Evolutionary conservation across 352 stramenopile species (phyloP).

Genomic region (Phytophthora foliorum): DNA sequence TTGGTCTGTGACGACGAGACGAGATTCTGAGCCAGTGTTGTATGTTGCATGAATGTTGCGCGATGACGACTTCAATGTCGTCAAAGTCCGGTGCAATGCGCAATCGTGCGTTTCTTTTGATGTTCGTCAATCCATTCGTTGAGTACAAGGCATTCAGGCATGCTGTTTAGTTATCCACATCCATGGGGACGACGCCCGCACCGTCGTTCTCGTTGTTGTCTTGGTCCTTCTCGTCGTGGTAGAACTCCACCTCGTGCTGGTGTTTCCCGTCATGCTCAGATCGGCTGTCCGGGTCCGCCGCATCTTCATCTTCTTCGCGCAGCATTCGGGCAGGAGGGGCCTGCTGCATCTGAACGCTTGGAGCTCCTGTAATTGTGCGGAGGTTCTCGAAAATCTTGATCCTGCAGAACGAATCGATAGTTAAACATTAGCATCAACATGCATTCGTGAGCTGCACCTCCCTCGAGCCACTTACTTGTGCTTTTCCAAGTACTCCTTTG

Average conservation of each 20-base stretch:
- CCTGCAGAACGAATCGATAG: conserved; percentile 43
- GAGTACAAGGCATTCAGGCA: background rate
- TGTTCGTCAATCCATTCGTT: background rate
- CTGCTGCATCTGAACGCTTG: conserved; percentile 83
- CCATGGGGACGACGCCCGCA: conserved; percentile 70
- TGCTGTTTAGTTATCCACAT: conserved; percentile 51
- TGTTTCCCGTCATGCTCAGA: conserved; percentile 74
- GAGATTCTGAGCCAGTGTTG: too few species aligned
- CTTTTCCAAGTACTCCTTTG: conserved; percentile 81
- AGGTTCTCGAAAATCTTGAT: conserved; percentile 89
- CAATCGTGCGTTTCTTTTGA: background rate
- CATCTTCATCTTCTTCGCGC: conserved; percentile 83
- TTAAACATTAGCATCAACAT: conserved; percentile 1
- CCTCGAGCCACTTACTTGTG: conserved; percentile 61
- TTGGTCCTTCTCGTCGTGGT: conserved; percentile 76
- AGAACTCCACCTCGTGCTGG: conserved; percentile 83
- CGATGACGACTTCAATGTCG: too few species aligned
- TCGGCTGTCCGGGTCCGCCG: conserved; percentile 60
- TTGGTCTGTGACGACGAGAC: too few species aligned
- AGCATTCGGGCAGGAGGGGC: conserved; percentile 70
- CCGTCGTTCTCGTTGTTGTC: conserved; percentile 53
- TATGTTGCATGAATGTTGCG: too few species aligned
- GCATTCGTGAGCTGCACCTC: background rate
- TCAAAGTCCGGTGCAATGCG: too few species aligned
- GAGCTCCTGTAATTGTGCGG: conserved; percentile 69